Base-by-base conservation (phyloP, 2,329 filamentous ascomycete species). In the Fusarium domesticum region DNA sequence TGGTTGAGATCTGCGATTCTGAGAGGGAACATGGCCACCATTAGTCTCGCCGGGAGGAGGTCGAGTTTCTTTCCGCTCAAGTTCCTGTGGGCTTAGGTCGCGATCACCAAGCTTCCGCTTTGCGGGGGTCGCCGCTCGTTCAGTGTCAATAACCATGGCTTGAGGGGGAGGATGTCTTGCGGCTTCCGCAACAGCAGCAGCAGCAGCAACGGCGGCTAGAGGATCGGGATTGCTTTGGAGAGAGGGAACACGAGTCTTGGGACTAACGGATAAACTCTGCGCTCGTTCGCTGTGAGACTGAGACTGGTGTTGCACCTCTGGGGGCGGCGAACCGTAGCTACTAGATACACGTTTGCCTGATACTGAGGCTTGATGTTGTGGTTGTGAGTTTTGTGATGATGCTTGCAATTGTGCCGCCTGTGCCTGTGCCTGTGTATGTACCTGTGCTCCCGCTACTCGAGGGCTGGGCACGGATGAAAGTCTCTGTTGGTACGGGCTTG, bases 191-290 rank as follows among this genome's bases (percentile, higher is more conserved):
- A 53, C 38, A 45, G 54, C 63, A 25, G 51, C 52, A 19, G 64
- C 63, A 44, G 51, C 50, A 30, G 64, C 65, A 11, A 58, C 44
- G 16, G 51, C 49, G 33, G 53, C 45, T 16, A 55, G 49, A 33
- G 54, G 57, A 39, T 71, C 69, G 35, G 68, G 58, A 57, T 65
- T 74, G 61, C 66, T 75, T 45, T 70, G 70, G 30, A 80, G 60
- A 54, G 75, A 80, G 31, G 75, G 70, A 14, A 84, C 70, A 51
- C 78, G 75, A 28, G 87, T 89, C 68, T 89, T 90, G 20, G 89
- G 88, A 63, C 87, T 92, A 39, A 92, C 81, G 60, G 86, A 91
- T 41, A 85, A 65, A 62, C 84, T 88, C 38, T 78, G 73, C 49
- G 87, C 86, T 58, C 85, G 78, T 43, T 89, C 84, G 51, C 75